phyloP scores from a whole-genome alignment of 2,329 filamentous ascomycete genomes.

The Plectosphaerella sp. region DNA sequence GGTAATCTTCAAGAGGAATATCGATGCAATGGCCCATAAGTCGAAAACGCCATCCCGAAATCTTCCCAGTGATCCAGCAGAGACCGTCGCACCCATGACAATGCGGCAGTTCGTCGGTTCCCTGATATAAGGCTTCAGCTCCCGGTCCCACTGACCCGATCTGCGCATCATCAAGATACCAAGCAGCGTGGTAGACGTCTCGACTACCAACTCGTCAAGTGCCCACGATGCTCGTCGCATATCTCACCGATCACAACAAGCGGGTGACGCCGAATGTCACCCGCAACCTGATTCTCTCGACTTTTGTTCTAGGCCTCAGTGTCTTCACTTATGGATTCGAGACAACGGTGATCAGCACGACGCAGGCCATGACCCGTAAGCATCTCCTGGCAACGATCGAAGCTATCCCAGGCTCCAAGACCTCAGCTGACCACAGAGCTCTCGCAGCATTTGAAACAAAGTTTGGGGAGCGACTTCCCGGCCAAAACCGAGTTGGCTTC shows the following conservation, averaged over 20 bases:
- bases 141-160: no score
- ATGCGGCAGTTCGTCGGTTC: not conserved
- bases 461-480: slow-evolving; percentile 11
- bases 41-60: no score
- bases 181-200: not conserved
- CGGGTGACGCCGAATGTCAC: slow-evolving; percentile 13
- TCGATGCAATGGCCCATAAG: no score
- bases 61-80: no score
- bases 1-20: no score
- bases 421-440: not conserved
- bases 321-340: slow-evolving; percentile 17
- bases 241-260: slow-evolving; percentile 12
- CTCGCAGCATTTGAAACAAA: slow-evolving; percentile 10
- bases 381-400: not conserved
- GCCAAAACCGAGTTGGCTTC: slow-evolving; percentile 7
- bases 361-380: slow-evolving; percentile 16
- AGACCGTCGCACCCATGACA: no score
- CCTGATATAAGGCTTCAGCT: no score
- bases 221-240: slow-evolving; percentile 8
- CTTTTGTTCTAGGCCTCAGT: slow-evolving; percentile 13
- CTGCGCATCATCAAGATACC: not conserved
- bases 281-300: slow-evolving; percentile 12
- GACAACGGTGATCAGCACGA: slow-evolving; percentile 13
- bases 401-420: no score
- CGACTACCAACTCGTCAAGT: not conserved